phyloP scores from a whole-genome alignment of 148 eudicot species.

The Bassia scoparia region DNA sequence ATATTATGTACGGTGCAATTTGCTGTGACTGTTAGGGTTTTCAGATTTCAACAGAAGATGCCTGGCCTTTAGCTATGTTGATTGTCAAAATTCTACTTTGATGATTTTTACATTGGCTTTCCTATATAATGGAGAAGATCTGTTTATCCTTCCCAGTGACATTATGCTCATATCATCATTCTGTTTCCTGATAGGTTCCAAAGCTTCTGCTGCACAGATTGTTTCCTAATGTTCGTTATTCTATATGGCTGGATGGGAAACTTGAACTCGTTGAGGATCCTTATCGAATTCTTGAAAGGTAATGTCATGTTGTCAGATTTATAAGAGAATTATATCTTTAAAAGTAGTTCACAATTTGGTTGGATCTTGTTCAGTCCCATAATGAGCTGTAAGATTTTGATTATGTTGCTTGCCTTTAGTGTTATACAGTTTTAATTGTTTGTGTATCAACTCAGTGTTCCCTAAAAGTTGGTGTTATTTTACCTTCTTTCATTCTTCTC shows the following conservation, averaged over 20 bases:
- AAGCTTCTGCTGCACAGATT: slow-evolving; percentile 93
- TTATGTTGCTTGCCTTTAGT: background rate
- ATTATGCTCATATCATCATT: slow-evolving; percentile 4
- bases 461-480: no score
- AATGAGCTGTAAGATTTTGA: background rate
- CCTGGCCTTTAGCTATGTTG: background rate
- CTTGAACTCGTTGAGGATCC: slow-evolving; percentile 98
- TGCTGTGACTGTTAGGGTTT: background rate
- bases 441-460: no score
- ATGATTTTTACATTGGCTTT: background rate
- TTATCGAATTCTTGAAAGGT: slow-evolving; percentile 95
- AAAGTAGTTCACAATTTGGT: background rate
- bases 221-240: slow-evolving; percentile 88
- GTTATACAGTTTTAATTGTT: no score
- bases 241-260: slow-evolving; percentile 97
- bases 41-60: background rate
- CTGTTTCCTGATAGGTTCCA: slow-evolving; percentile 57
- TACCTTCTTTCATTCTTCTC: background rate
- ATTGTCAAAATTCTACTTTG: background rate
- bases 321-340: background rate
- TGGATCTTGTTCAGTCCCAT: background rate
- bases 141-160: background rate
- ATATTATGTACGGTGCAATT: background rate
- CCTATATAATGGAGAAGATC: background rate
- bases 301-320: slow-evolving; percentile 10